Conservation (phyloP, 139 green algal genomes). For the Micractinium conductrix region DNA sequence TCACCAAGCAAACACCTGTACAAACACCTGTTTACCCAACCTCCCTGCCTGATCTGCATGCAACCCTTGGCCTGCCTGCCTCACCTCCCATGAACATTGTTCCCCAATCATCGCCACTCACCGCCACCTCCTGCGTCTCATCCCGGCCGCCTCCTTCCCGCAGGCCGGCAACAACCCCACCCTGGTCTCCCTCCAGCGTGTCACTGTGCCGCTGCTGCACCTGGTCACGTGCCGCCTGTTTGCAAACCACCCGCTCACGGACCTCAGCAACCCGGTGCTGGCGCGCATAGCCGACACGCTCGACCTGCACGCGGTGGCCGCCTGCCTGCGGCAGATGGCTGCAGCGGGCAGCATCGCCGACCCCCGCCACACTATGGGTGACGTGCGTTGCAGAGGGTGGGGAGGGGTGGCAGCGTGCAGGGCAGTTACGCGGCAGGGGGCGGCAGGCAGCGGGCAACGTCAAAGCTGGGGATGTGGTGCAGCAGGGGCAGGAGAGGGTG, state of each 20-base stretch:
- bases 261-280: background rate
- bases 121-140: background rate
- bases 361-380: background rate
- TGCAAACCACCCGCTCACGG: background rate
- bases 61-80: background rate
- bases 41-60: too few relatives aligned
- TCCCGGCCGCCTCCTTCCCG: background rate
- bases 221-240: background rate
- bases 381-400: background rate
- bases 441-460: too few relatives aligned
- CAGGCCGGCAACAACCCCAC: constrained; percentile 5
- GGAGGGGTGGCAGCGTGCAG: background rate
- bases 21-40: too few relatives aligned
- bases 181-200: background rate
- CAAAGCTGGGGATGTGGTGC: too few relatives aligned
- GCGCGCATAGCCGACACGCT: background rate
- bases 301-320: background rate
- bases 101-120: too few relatives aligned
- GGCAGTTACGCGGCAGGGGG: background rate
- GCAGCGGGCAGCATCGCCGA: background rate
- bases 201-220: constrained; percentile 1
- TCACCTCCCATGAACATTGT: too few relatives aligned
- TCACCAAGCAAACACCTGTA: too few relatives aligned
- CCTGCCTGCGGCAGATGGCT: constrained; percentile 1
- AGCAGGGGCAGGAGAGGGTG: too few relatives aligned